Base-by-base conservation (phyloP, 208 protist genomes). In the Phytomonas sp. region DNA sequence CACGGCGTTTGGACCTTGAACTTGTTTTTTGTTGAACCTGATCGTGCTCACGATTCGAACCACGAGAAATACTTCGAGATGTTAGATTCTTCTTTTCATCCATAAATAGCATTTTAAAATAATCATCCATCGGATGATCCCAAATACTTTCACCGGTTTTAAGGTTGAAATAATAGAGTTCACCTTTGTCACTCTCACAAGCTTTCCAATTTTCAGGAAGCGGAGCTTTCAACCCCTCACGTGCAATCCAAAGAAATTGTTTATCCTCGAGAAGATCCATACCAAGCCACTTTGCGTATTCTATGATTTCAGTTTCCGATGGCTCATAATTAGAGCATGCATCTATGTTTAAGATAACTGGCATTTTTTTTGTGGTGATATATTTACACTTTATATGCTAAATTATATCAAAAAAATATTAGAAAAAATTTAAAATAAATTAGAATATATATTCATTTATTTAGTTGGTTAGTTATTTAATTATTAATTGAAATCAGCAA, bases 81-180 rank as follows among this genome's bases (percentile, higher is more conserved):
- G 64, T 33, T 29, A 49, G 23, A 34, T 31, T 66, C 52, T 23
- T 42, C 56, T 74, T 76, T 37, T 74, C 66, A 29, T 52, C n/a
- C 65, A 72, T 74, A 36, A 95, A 82, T 12, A 98, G 68, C 59
- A 93, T 78, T 37, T 85, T 84, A 82, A 94, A 98, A 75, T 98
- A 86, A n/a, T 96, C 81, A 69, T 98, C 97, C 61, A 92, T 82
- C 16, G 97, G 97, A 74, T 98, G 97, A 65, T 98, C 95, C 97
- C 97, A 98, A 66, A 91, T 95, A 56, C 84, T 94, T 59, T 97
- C 73, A 42, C 91, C 93, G 0, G 89, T 95, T 62, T 84, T 87
- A 70, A 97, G 96, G 79, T 98, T 98, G 79, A 98, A 98, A 72
- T 98, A 98, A 74, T 98, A 98, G 12, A 98, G 71, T 45, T 97